These are phyloP conservation scores for Canavalia ensiformis DNA, from an alignment of 306 rosid genomes.

Conservation along the genomic window DNA sequence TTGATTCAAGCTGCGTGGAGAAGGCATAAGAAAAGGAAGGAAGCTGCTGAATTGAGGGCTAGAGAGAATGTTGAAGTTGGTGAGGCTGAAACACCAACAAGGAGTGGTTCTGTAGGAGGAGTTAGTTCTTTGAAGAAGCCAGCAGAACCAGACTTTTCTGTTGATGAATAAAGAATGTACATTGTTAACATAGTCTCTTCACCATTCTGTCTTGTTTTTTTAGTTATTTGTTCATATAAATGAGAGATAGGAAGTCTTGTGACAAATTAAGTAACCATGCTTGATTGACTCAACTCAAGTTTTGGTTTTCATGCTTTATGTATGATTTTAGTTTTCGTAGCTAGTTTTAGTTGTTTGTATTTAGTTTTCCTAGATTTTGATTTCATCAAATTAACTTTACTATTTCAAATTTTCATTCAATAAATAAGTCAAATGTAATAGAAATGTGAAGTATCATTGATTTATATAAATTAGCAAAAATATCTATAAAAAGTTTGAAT, in stretches of 20 bases:
- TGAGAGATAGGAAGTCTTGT: slow-evolving; percentile 32
- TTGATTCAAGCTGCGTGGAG: slow-evolving; percentile 94
- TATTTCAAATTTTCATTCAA: too few relatives aligned
- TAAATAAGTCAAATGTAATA: too few relatives aligned
- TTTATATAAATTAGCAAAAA: too few relatives aligned
- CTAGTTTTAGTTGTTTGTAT: too few relatives aligned
- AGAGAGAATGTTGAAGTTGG: slow-evolving; percentile 43
- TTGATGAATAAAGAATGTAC: slow-evolving; percentile 49
- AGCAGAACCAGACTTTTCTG: slow-evolving; percentile 77
- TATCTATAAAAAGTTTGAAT: too few relatives aligned
- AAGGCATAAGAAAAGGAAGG: slow-evolving; percentile 68
- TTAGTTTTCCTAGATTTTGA: too few relatives aligned
- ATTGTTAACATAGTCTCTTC: neutral
- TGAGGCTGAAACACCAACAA: slow-evolving; percentile 50
- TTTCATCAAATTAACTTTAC: too few relatives aligned
- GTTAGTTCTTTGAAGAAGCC: slow-evolving; percentile 80
- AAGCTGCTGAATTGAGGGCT: slow-evolving; percentile 62
- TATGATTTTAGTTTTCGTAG: too few relatives aligned
- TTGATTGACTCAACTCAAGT: neutral
- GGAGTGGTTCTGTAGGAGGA: slow-evolving; percentile 63
- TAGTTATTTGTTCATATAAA: slow-evolving; percentile 2
- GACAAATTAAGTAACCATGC: neutral
- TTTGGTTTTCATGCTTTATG: too few relatives aligned
- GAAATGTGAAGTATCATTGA: too few relatives aligned
- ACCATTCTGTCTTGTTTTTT: neutral